Conservation (phyloP, 1,284 basidiomycete genomes). For the Cryptococcus hybrid region DNA sequence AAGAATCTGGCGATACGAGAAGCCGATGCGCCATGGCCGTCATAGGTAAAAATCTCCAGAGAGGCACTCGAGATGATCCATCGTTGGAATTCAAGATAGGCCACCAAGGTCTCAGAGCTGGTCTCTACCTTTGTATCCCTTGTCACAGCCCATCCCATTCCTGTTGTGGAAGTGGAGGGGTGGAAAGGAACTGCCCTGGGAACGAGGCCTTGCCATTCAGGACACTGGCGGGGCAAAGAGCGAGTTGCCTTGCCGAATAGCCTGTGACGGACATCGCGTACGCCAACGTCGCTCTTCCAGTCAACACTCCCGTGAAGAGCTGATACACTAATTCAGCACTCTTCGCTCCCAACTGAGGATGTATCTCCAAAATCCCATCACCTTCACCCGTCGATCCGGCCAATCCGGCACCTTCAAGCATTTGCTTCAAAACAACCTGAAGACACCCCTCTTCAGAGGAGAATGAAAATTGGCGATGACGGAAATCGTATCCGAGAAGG, state of each 20-base stretch:
- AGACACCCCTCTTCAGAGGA: conserved; percentile 59
- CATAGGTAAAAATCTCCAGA: conserved; percentile 83
- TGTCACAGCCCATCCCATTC: conserved; percentile 59
- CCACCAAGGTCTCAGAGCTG: conserved; percentile 67
- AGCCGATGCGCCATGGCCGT: conserved; percentile 70
- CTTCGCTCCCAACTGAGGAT: conserved; percentile 81
- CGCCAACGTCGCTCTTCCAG: conserved; percentile 76
- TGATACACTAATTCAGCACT: conserved; percentile 81
- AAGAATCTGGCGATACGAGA: conserved; percentile 69
- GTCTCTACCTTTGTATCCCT: conserved; percentile 76
- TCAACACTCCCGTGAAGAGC: conserved; percentile 79
- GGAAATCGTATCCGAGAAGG: conserved; percentile 70
- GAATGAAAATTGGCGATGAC: conserved; percentile 51
- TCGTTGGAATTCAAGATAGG: conserved; percentile 79
- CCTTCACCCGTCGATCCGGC: conserved; percentile 44
- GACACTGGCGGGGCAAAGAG: conserved; percentile 52
- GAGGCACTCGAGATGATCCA: conserved; percentile 84
- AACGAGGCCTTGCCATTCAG: conserved; percentile 51
- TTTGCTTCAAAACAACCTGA: conserved; percentile 74
- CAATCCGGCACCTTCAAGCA: conserved; percentile 67
- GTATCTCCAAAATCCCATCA: conserved; percentile 60
- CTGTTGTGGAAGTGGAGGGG: conserved; percentile 49
- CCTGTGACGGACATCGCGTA: conserved; percentile 87
- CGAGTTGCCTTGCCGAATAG: conserved; percentile 83
- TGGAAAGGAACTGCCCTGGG: too few species aligned